Evolutionary conservation across 768 basidiomycete species (phyloP), one percentile per base, ranked within the genome.

Genomic region (Phylloporus sp.): DNA sequence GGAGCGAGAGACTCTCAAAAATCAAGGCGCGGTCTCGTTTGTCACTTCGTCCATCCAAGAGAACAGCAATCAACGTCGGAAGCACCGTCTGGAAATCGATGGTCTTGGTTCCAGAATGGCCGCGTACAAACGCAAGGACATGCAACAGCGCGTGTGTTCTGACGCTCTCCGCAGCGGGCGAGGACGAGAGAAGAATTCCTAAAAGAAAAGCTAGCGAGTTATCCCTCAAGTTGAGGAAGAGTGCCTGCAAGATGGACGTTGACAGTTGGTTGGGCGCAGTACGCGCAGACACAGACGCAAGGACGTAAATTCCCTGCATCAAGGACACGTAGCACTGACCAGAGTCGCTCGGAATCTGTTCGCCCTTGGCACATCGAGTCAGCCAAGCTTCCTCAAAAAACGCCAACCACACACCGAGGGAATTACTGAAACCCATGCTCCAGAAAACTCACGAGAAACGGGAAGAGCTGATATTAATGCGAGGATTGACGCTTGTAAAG

Each of bases 71-170:
- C 10, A 92, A 64, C 3, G 83, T 75, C 1, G 91, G 88, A 11
- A 93, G 61, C 6, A 94, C 76, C 0, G 82, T 84, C 66, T 94
- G 88, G 68, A 95, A 91, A 66, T 95, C 93, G 5, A 85, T 67
- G 13, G 76, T 72, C 32, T 76, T 73, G 36, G 76, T 70, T 41
- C 78, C 72, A 2, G 73, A 61, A 66, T 91, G 84, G 0, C 94
- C 91, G 42, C 83, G 77, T 12, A 98, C 67, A 68, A 95, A 95
- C 0, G 92, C 90, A 3, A 79, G 74, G 18, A 84, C 83, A 63
- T 97, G 93, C 5, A 78, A 72, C 9, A 97, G 72, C 0, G 92
- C 84, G 2, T 82, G 75, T 3, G 77, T 69, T 50, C 70, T 76
- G 53, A 74, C 75, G 43, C 70, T 57, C 20, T 68, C 61, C 10